phyloP scores from a whole-genome alignment of 1,284 basidiomycete species.

The Melampsora allii-populina region DNA sequence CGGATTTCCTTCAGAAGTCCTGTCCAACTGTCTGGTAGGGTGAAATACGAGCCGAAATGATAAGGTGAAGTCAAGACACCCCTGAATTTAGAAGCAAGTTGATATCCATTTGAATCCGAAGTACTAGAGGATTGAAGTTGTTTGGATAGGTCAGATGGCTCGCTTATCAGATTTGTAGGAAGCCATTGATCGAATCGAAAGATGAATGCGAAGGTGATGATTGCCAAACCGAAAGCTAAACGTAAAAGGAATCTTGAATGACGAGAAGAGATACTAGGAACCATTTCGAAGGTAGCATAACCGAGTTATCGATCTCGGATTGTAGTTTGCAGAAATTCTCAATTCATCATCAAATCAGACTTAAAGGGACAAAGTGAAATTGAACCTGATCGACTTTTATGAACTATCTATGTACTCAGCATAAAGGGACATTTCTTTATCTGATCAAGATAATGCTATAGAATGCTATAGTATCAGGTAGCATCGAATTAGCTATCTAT shows the following conservation, averaged over 20 bases:
- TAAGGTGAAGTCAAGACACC: slow-evolving; percentile 1
- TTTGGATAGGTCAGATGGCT: background rate
- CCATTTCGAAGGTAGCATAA: background rate
- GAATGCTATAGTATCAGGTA: too few relatives aligned
- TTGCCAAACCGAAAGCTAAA: background rate
- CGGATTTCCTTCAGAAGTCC: background rate
- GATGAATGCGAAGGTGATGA: background rate
- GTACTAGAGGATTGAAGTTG: background rate
- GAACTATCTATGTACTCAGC: too few relatives aligned
- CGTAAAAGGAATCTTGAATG: background rate
- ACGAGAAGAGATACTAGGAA: background rate
- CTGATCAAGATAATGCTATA: too few relatives aligned
- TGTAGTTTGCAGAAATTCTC: too few relatives aligned
- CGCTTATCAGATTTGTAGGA: background rate
- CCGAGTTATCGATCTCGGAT: too few relatives aligned
- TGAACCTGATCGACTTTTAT: too few relatives aligned
- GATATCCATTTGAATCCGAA: background rate
- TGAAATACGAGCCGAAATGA: background rate
- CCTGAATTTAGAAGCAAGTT: background rate
- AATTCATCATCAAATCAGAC: too few relatives aligned
- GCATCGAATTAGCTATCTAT: too few relatives aligned
- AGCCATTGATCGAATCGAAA: slow-evolving; percentile 4
- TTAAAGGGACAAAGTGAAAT: too few relatives aligned
- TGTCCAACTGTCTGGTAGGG: background rate
- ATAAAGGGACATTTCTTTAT: too few relatives aligned